phyloP scores from a whole-genome alignment of 345 rosid species.

The Dimocarpus longan region DNA sequence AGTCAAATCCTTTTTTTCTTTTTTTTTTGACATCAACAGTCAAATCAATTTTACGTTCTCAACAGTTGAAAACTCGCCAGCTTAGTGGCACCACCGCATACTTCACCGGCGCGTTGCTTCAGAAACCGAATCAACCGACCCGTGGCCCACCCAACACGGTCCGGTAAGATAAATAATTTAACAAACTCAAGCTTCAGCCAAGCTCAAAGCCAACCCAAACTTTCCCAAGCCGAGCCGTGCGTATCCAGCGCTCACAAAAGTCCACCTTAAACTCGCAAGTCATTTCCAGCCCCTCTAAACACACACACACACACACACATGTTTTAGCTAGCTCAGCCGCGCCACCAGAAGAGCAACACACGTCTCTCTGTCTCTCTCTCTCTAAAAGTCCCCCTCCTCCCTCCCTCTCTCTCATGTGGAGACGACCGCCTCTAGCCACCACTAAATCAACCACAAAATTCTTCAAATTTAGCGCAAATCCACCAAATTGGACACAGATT shows the following conservation, averaged over 20 bases:
- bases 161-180: not conserved
- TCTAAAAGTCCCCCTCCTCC: conserved; percentile 4
- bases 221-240: not conserved
- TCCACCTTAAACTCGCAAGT: not conserved
- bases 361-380: not conserved
- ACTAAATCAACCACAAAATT: not conserved
- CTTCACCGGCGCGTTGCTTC: not conserved
- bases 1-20: too few species aligned
- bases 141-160: not conserved
- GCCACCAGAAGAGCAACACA: not conserved
- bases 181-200: not conserved
- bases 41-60: not conserved
- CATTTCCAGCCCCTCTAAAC: not conserved
- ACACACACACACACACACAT: not conserved
- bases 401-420: not conserved
- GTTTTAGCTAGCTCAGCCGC: conserved; percentile 17
- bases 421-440: conserved; percentile 9
- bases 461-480: conserved; percentile 4
- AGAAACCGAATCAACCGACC: not conserved
- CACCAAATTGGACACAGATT: not conserved
- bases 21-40: too few species aligned
- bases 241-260: not conserved
- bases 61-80: not conserved
- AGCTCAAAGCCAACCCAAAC: not conserved
- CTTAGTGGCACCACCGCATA: not conserved